These are phyloP conservation scores for Blumeria hordei DNA, from an alignment of 2,329 filamentous ascomycete genomes.

Conservation along the genomic window DNA sequence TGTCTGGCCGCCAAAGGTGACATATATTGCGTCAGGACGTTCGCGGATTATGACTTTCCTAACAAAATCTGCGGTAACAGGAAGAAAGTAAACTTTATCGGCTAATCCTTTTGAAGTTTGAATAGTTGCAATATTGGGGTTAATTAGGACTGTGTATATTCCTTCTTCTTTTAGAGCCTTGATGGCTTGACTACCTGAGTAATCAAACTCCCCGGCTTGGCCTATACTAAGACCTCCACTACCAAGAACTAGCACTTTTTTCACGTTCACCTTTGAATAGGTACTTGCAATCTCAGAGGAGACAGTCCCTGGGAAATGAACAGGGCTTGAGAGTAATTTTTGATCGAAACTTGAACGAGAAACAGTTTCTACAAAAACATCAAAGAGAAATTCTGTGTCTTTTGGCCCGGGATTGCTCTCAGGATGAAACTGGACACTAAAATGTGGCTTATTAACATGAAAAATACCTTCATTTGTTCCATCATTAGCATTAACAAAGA, in stretches of 20 bases:
- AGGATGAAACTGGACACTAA: conserved; percentile 98
- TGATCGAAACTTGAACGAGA: conserved; percentile 42
- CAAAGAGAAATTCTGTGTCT: conserved; percentile 90
- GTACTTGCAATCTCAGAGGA: conserved; percentile 52
- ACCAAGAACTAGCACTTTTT: conserved; percentile 86
- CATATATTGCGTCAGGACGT: conserved; percentile 86
- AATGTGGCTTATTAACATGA: conserved; percentile 65
- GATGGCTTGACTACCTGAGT: conserved; percentile 94
- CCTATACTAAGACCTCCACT: conserved; percentile 92
- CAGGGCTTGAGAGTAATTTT: conserved; percentile 43
- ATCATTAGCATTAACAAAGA: conserved; percentile 96
- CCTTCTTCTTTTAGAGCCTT: conserved; percentile 95
- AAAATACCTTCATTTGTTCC: conserved; percentile 95
- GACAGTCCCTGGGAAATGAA: conserved; percentile 70
- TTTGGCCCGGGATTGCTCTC: conserved; percentile 88
- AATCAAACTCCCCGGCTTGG: conserved; percentile 95
- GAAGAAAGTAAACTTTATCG: conserved; percentile 96
- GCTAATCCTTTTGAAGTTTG: conserved; percentile 95
- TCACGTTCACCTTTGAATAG: conserved; percentile 59
- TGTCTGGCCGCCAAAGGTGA: conserved; percentile 93
- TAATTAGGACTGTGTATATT: conserved; percentile 95
- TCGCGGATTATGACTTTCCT: conserved; percentile 93
- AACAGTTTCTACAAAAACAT: conserved; percentile 83
- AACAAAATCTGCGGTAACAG: conserved; percentile 90
- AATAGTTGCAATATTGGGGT: conserved; percentile 96